Percentiles rank a stretch among this genome's conserved stretches.
Evolutionary conservation across 2,329 filamentous ascomycete species (phyloP).

Genomic region (Phialemoniopsis sp.): DNA sequence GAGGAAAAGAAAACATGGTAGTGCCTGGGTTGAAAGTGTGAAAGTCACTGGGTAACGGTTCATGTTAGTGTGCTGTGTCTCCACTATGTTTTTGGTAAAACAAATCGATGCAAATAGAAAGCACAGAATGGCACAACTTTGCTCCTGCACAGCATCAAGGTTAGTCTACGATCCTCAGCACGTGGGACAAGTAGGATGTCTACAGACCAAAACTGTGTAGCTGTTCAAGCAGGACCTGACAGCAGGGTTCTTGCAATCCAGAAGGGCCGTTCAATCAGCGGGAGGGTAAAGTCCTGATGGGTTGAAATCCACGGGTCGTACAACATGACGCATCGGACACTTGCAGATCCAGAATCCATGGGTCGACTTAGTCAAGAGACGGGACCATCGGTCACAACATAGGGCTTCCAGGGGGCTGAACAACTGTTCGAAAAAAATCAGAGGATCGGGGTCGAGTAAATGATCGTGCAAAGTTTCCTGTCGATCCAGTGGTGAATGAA

Average conservation of each 20-base stretch:
- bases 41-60: constrained; percentile 44
- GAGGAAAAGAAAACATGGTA: constrained; percentile 55
- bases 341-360: too few species aligned
- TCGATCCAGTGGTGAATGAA: too few species aligned
- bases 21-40: constrained; percentile 50
- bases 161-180: constrained; percentile 23
- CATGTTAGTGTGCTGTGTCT: constrained; percentile 53
- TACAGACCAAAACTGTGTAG: constrained; percentile 29
- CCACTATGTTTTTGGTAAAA: constrained; percentile 31
- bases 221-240: constrained; percentile 12
- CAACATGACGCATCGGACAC: too few species aligned
- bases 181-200: constrained; percentile 15
- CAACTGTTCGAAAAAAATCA: too few species aligned
- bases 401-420: too few species aligned
- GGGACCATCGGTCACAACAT: too few species aligned
- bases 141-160: constrained; percentile 34
- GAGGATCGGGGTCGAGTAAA: too few species aligned
- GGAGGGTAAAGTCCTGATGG: too few species aligned
- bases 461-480: too few species aligned
- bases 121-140: constrained; percentile 50
- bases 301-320: too few species aligned
- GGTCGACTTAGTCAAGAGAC: too few species aligned
- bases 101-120: constrained; percentile 26
- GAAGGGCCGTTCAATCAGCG: too few species aligned
- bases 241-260: constrained; percentile 1